phyloP scores from a whole-genome alignment of 352 stramenopile species.

The Pythium folliculosum region DNA sequence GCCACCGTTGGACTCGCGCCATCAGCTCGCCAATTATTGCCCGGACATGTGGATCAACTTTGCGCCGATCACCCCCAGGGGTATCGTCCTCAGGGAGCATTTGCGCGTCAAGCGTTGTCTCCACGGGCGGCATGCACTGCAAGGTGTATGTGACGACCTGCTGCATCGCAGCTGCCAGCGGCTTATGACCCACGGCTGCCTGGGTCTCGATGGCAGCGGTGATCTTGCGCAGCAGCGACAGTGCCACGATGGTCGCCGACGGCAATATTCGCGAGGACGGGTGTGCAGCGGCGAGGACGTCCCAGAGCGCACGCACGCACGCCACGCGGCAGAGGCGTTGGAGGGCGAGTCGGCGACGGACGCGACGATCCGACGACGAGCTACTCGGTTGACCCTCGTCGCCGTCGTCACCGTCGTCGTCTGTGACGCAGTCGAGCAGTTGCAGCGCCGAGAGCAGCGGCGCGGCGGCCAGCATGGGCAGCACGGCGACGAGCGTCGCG shows the following conservation, averaged over 20 bases:
- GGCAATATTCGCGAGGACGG: neutral
- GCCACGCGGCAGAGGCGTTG: slow-evolving; percentile 24
- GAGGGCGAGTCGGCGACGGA: slow-evolving; percentile 9
- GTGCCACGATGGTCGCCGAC: neutral
- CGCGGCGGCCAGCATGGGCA: slow-evolving; percentile 17
- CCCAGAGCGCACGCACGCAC: slow-evolving; percentile 21
- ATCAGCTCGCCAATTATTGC: slow-evolving; percentile 3
- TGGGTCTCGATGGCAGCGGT: slow-evolving; percentile 15
- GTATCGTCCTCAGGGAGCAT: neutral
- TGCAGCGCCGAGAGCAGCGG: slow-evolving; percentile 11
- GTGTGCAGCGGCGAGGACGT: slow-evolving; percentile 9
- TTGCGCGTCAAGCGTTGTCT: neutral
- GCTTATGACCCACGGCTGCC: neutral
- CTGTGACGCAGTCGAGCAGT: slow-evolving; percentile 28
- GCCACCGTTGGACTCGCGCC: slow-evolving; percentile 25
- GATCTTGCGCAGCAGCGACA: slow-evolving; percentile 25
- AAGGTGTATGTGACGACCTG: slow-evolving; percentile 8
- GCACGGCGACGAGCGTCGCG: slow-evolving; percentile 22
- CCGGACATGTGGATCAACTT: slow-evolving; percentile 3
- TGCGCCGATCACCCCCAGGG: no score
- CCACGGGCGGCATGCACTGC: neutral
- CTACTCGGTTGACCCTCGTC: no score
- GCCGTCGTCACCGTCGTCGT: slow-evolving; percentile 4
- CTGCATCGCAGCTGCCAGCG: neutral
- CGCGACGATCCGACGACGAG: slow-evolving; percentile 6